Base-by-base conservation (phyloP, 2,329 filamentous ascomycete genomes). In the Calcarisporium arbuscula region DNA sequence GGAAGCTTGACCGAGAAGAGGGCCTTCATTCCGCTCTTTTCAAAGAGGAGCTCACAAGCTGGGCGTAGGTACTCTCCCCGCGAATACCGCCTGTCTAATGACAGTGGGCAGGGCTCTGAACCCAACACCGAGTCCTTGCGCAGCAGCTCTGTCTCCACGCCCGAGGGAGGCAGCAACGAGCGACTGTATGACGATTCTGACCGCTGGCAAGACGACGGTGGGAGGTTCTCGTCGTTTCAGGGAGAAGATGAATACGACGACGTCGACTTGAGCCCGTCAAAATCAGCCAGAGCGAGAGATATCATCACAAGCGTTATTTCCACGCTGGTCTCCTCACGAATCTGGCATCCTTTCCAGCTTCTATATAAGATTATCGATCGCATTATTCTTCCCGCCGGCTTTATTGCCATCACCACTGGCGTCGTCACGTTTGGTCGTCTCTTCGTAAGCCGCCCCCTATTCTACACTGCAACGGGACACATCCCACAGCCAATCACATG, bases 351-450 rank as follows among this genome's bases (percentile, higher is more conserved):
- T 16, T 51, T 89, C 16, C 61, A 70, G 20, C 54, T 82, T 26
- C 57, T 70, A 1, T 87, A 89, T 57, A 69, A 78, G 31, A 52
- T 80, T 7, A 64, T 94, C 19, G 86, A 95, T 54, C 78, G 88
- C 32, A 70, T 81, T 3, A 82, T 94, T 40, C 62, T 95, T 21
- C 71, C 86, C 1, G 70, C 94, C 25, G 87, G 85, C 2, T 94
- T 89, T 48, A 62, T 85, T 28, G 73, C 79, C 1, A 59, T 95
- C 12, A 65, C 74, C 15, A 83, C 79, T 5, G 90, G 90, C 5
- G 72, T 82, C 22, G 72, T 85, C 19, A 80, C 86, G 0, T 89
- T 84, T 51, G 85, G 79, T 18, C 85, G 89, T 19, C 83, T 95
- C 45, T 92, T 92, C 57, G 84, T 89, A 70, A 73, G 84, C 6